These are phyloP conservation scores for Fusarium acutatum DNA, from an alignment of 2,329 filamentous ascomycete species.

Conservation along the genomic window DNA sequence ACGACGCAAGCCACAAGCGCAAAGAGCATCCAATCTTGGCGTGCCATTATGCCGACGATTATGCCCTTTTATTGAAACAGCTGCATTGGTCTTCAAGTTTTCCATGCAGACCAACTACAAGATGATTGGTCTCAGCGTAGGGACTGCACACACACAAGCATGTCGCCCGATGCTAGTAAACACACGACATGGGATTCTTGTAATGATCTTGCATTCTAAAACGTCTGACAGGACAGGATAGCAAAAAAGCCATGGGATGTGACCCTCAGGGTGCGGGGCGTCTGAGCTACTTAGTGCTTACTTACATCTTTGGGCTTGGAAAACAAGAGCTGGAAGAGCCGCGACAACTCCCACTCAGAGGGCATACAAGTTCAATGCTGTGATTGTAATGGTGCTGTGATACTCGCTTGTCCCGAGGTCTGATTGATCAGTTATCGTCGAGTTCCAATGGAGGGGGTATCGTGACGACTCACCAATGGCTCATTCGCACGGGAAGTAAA, in stretches of 20 bases:
- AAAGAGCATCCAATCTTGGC: background rate
- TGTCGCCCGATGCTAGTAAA: background rate
- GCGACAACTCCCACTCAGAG: slow-evolving; percentile 1
- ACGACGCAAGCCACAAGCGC: background rate
- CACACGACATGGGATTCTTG: slow-evolving; percentile 11
- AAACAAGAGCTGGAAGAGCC: background rate
- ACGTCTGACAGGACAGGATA: slow-evolving; percentile 9
- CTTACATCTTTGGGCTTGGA: slow-evolving; percentile 10
- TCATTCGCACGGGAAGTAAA: background rate
- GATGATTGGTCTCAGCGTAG: background rate
- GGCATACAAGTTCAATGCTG: background rate
- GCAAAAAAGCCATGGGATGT: slow-evolving; percentile 1
- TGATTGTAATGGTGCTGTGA: background rate
- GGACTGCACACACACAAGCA: background rate
- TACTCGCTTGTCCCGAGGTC: background rate
- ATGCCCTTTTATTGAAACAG: slow-evolving; percentile 12
- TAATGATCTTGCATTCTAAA: slow-evolving; percentile 11
- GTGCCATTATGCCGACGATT: background rate
- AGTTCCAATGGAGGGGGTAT: slow-evolving; percentile 22
- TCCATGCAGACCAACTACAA: background rate
- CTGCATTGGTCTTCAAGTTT: background rate
- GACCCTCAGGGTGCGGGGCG: slow-evolving; percentile 21
- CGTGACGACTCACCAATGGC: slow-evolving; percentile 9
- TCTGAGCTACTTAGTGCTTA: slow-evolving; percentile 27
- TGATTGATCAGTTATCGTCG: slow-evolving; percentile 7